Evolutionary conservation across 306 rosid species (phyloP), one percentile per base, ranked within the genome.

Genomic region (Biancaea sappan): DNA sequence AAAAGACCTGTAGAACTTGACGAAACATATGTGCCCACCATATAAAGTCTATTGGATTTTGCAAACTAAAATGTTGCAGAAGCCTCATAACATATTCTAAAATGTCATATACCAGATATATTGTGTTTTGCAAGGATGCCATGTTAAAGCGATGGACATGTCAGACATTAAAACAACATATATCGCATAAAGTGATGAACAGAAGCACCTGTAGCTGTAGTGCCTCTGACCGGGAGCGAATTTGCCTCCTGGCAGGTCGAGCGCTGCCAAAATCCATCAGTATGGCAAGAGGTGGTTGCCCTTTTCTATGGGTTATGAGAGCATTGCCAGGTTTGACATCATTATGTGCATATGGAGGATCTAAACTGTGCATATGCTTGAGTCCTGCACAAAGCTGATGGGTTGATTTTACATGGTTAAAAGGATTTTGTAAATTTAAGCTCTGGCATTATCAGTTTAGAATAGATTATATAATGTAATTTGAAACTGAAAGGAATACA

Each of bases 211-310:
- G 99, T 79, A 95, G 84, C 85, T 90, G 98, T 18, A 95, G 87
- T 31, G 99, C 99, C 86, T 92, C 99, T 52, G 92, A 74, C 58
- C 99, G 89, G 82, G 92, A 77, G 64, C 78, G 79, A 76, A 95
- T 89, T 72, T 86, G 86, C 82, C 69, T 95, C 90, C 92, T 95
- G 22, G 93, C 97, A 57, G 97, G 96, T 35, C 96, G 82, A 80
- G 99, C 86, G 82, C 99, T 95, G 71, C 99, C 96, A 80, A 95
- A 92, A 86, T 95, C 99, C 99, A 95, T 95, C 81, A 95, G 86
- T 77, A 92, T 95, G 80, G 98, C 98, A 65, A 92, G 89, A 47
- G 97, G 94, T 19, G 98, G 75, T 68, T 86, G 84, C 64, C 91
- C 98, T 80, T 87, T 95, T 69, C 92, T 82, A 44, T 75, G 91